phyloP scores from a whole-genome alignment of 2,329 filamentous ascomycete species.

The Alternaria arborescens region DNA sequence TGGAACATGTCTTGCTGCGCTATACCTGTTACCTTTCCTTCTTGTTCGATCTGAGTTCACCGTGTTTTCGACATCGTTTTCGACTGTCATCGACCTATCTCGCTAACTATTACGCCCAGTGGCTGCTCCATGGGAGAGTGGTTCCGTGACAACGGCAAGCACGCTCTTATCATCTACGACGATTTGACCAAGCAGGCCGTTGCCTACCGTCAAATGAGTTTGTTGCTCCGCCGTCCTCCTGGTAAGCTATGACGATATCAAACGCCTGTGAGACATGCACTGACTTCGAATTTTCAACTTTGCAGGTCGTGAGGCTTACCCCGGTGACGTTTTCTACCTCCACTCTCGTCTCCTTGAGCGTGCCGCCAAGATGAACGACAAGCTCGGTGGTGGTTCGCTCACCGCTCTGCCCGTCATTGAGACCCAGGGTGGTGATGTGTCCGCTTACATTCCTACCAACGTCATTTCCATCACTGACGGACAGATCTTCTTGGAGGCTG shows the following conservation, averaged over 20 bases:
- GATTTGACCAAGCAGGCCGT: conserved; percentile 98
- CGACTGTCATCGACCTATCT: no score
- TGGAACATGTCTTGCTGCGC: no score
- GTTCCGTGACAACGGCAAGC: conserved; percentile 86
- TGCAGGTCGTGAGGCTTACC: conserved; percentile 91
- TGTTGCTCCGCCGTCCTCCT: conserved; percentile 94
- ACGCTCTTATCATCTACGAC: conserved; percentile 90
- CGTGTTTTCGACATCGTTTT: no score
- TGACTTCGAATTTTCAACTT: not conserved
- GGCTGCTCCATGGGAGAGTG: conserved; percentile 6
- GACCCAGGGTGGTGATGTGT: conserved; percentile 99
- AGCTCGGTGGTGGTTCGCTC: conserved; percentile 92
- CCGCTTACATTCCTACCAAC: conserved; percentile 99
- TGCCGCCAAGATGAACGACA: conserved; percentile 98
- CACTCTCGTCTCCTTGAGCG: conserved; percentile 91
- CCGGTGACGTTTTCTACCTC: conserved; percentile 71
- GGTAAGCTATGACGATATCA: conserved; percentile 45
- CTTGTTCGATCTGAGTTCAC: no score
- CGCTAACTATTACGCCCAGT: no score
- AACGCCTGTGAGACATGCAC: not conserved
- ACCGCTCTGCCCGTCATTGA: conserved; percentile 94
- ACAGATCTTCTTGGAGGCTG: conserved; percentile 97
- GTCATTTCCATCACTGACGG: conserved; percentile 96
- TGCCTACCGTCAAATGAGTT: conserved; percentile 98
- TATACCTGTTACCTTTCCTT: no score